phyloP scores from a whole-genome alignment of 2,329 filamentous ascomycete genomes.

The Nannizziopsis arthrosporioides region DNA sequence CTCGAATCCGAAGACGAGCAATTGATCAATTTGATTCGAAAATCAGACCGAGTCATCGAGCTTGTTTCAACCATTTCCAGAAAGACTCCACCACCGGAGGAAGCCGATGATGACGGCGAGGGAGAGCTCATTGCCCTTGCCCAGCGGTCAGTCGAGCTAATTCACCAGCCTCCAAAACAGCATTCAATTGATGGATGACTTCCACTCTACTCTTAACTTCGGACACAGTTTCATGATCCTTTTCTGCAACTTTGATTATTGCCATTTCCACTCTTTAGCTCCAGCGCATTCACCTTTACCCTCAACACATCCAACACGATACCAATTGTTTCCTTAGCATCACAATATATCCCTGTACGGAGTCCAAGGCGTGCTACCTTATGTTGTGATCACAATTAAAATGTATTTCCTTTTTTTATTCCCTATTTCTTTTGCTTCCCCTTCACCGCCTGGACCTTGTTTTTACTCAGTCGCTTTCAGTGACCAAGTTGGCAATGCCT shows the following conservation, averaged over 20 bases:
- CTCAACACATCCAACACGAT: constrained; percentile 2
- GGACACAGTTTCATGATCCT: background rate
- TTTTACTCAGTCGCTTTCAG: too few relatives aligned
- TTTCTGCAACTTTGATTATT: background rate
- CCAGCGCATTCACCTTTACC: constrained; percentile 4
- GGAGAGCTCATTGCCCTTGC: constrained; percentile 87
- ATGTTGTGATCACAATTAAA: background rate
- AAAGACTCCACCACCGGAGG: constrained; percentile 74
- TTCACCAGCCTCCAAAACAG: constrained; percentile 64
- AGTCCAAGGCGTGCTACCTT: constrained; percentile 1
- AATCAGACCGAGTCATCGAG: constrained; percentile 79
- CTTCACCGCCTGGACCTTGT: too few relatives aligned
- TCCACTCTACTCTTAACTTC: background rate
- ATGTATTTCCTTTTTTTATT: background rate
- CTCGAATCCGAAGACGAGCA: constrained; percentile 89
- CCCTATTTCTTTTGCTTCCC: too few relatives aligned
- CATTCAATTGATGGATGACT: constrained; percentile 1
- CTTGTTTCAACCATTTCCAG: constrained; percentile 89
- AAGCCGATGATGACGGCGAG: constrained; percentile 78
- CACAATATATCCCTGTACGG: constrained; percentile 7
- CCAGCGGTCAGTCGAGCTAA: constrained; percentile 74
- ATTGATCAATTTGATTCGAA: constrained; percentile 76
- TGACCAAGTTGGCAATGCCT: too few relatives aligned
- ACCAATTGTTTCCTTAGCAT: constrained; percentile 7
- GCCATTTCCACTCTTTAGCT: background rate